Base-by-base conservation (phyloP, 2,329 filamentous ascomycete species). In the Aspergillus luchuensis region DNA sequence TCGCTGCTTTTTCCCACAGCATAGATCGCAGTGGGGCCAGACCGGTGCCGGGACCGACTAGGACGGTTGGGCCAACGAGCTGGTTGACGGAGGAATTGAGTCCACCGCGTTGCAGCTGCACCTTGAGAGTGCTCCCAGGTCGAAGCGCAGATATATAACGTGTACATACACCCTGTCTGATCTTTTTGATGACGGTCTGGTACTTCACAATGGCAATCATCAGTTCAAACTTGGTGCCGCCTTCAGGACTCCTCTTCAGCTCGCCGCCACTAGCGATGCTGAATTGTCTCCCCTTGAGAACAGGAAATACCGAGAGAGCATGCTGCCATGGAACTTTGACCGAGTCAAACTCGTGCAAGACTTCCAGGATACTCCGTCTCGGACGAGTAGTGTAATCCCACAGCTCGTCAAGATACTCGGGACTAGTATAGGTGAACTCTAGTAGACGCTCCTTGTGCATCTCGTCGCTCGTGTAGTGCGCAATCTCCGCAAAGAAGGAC, bases 341-440 rank as follows among this genome's bases (percentile, higher is more conserved):
- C 0, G 86, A 89, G 45, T 90, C 85, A 69, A 99, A 99, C 68
- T 99, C 95, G 59, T 94, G 88, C 28, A 99, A 84, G 3, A 97
- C 89, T 76, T 99, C 95, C 5, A 99, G 81, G 59, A 98, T 97
- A 60, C 91, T 96, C 36, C 95, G 89, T 36, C 92, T 89, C 0
- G 94, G 91, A 8, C 95, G 88, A 0, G 93, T 93, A 1, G 95
- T 95, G 73, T 99, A 99, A 77, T 99, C 94, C 79, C 91, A 98
- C 58, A 97, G 89, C 68, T 99, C 95, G 68, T 98, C 92, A 5
- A 94, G 86, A 68, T 89, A 91, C 49, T 90, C 85, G 0, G 91
- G 87, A 68, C 90, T 85, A 1, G 88, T 88, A 69, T 99, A 95
- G 1, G 88, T 88, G 69, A 99, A 95, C 72, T 99, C 95, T 8